Evolutionary conservation across 768 basidiomycete species (phyloP), one percentile per base, ranked within the genome.

Genomic region (Cytidiella melzeri): DNA sequence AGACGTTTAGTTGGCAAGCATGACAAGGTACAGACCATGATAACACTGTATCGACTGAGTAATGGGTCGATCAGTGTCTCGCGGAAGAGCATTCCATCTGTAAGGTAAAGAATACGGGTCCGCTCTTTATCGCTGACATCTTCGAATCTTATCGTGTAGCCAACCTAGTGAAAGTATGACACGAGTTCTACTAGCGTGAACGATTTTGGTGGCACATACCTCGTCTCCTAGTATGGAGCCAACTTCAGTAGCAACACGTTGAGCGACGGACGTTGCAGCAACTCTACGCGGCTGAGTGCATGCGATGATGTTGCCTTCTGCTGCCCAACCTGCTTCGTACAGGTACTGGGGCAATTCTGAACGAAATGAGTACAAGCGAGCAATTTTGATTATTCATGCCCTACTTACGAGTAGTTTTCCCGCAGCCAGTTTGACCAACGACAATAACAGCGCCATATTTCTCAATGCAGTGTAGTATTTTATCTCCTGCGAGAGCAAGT

Each of bases 71-170:
- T 72, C 59, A 97, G 77, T 20, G 86, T 85, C 69, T 97, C 94
- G 51, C 94, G 81, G 64, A 98, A 97, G 30, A 99, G 81, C 84
- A 98, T 94, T 40, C 96, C 96, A 64, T 99, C 96, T 26, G 96
- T 99, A 80, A 98, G 79, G 66, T 98, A 99, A 37, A 92, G 76
- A 64, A 99, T 90, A 23, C 90, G 78, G 1, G 96, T 98, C 45
- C 80, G 73, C 24, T 86, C 79, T 58, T 88, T 91, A 62, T 79
- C 79, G 59, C 85, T 89, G 45, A 95, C 81, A 57, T 96, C 92
- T 64, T 99, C 96, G 53, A 98, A 98, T 7, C 96, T 84, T 54
- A 99, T 97, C 5, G 89, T 89, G 63, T 99, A 99, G 5, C 96
- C 96, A 57, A 99, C 94, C 92, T 96, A 52, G 3, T 18, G 23